Evolutionary conservation across 2,329 filamentous ascomycete genomes (phyloP), one percentile per base, ranked within the genome.

Genomic region (Alternaria tenuissima): DNA sequence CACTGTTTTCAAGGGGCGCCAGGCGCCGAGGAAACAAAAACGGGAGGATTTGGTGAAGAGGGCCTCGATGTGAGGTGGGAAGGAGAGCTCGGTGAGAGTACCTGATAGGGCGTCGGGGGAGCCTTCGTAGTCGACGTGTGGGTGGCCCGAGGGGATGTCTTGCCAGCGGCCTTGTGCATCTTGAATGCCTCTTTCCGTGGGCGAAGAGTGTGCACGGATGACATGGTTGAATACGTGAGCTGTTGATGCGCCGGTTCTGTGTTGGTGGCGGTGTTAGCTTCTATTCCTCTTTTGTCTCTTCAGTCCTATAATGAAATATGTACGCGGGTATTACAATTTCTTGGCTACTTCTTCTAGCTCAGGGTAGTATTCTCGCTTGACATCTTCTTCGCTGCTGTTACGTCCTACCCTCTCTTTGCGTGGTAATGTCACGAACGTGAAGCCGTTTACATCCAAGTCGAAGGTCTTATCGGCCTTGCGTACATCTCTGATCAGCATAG

Each of bases 121-220:
- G 24, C 66, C 67, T 6, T 62, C 57, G 55, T 71, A 70, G 47
- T 70, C 68, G 43, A 70, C 66, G 41, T 68, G 66, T 2, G 66
- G 57, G 41, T 70, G 68, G n/a, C 65, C 62, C 0, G 68, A 55
- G 30, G 68, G 66, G 3, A 70, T 65, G 42, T 66, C 62, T 57
- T 70, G 66, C 52, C 82, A 83, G 1, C 84, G 81, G 0, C 79
- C 79, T 56, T 78, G 75, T 6, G 82, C 75, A 3, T 86, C 81
- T 57, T 76, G 71, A 0, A 79, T 60, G 46, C 66, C 76, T 0
- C 82, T 81, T 38, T 82, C 80, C 2, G 71, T 73, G 0, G 82
- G 83, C 0, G 85, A 79, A 63, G 85, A 80, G 67, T 81, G 78
- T 4, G 73, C 68, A 64, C 81, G 82, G 38, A 80, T 79, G 16